Percentiles rank a stretch among this genome's conserved stretches.
Evolutionary conservation across 805 yeast genomes (phyloP).

Genomic region (Danielia oregonensis): DNA sequence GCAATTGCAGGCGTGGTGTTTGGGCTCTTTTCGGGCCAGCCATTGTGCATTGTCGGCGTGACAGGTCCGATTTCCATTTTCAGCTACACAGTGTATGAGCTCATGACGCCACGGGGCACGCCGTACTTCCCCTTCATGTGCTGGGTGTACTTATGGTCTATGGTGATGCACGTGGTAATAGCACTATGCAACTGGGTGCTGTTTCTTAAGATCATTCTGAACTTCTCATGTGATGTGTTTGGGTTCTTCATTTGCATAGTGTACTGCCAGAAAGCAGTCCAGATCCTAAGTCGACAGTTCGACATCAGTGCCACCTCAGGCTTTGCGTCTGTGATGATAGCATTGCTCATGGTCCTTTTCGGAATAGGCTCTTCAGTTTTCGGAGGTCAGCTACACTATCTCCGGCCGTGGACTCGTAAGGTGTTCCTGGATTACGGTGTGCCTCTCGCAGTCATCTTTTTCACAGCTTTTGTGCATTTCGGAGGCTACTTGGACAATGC

Average conservation of each 20-base stretch:
- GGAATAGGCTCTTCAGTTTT: slow-evolving; percentile 62
- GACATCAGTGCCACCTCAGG: slow-evolving; percentile 44
- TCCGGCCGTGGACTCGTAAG: slow-evolving; percentile 58
- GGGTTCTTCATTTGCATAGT: slow-evolving; percentile 88
- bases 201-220: slow-evolving; percentile 66
- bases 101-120: slow-evolving; percentile 51
- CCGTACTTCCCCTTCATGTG: slow-evolving; percentile 88
- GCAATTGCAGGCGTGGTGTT: slow-evolving; percentile 89
- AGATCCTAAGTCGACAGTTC: slow-evolving; percentile 74
- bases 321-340: slow-evolving; percentile 70
- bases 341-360: slow-evolving; percentile 69
- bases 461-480: slow-evolving; percentile 90
- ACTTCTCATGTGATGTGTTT: slow-evolving; percentile 87
- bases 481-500: slow-evolving; percentile 69
- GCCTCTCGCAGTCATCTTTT: slow-evolving; percentile 78
- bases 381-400: slow-evolving; percentile 60
- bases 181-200: slow-evolving; percentile 68
- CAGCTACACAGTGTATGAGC: slow-evolving; percentile 82
- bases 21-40: slow-evolving; percentile 85
- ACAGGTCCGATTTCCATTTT: slow-evolving; percentile 95
- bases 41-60: slow-evolving; percentile 92
- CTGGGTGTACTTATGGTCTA: slow-evolving; percentile 92
- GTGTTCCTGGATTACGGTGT: slow-evolving; percentile 83
- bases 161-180: slow-evolving; percentile 71
- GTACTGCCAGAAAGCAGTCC: slow-evolving; percentile 87